phyloP scores from a whole-genome alignment of 768 basidiomycete species.

The Lyophyllum semitale region DNA sequence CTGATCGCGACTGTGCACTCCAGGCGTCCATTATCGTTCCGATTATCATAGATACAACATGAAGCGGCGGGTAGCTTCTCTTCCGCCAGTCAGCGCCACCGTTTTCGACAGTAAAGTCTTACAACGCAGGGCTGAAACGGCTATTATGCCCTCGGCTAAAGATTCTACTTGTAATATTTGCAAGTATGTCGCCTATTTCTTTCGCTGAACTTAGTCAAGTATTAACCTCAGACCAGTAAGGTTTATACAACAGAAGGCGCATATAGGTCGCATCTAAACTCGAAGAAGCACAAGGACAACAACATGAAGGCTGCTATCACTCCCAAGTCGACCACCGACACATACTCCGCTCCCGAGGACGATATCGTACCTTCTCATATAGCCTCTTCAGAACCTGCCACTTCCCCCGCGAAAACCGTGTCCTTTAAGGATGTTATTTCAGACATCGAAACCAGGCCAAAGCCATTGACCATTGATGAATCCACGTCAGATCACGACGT shows the following conservation, averaged over 20 bases:
- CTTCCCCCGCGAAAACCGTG: conserved; percentile 19
- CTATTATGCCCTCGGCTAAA: conserved; percentile 60
- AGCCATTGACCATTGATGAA: conserved; percentile 25
- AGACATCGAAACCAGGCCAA: conserved; percentile 14
- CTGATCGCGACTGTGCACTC: conserved; percentile 2
- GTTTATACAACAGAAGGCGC: conserved; percentile 88
- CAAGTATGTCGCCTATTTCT: conserved; percentile 58
- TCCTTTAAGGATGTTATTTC: conserved; percentile 10
- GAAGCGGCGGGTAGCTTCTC: conserved; percentile 89
- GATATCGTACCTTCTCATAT: conserved; percentile 1
- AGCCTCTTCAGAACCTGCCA: conserved; percentile 4
- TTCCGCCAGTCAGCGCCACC: conserved; percentile 79
- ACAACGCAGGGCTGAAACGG: conserved; percentile 76
- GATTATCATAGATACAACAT: conserved; percentile 99
- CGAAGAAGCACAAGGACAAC: conserved; percentile 86
- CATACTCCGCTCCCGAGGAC: not conserved
- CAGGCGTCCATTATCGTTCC: conserved; percentile 86
- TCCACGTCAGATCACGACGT: conserved; percentile 48
- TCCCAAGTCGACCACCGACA: not conserved
- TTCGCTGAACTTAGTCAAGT: conserved; percentile 3
- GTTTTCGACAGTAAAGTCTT: conserved; percentile 89
- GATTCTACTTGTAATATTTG: conserved; percentile 75
- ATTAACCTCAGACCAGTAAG: conserved; percentile 56
- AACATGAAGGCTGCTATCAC: conserved; percentile 50
- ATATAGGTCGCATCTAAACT: conserved; percentile 82